phyloP scores from a whole-genome alignment of 805 yeast genomes.

The Candida nanaspora region DNA sequence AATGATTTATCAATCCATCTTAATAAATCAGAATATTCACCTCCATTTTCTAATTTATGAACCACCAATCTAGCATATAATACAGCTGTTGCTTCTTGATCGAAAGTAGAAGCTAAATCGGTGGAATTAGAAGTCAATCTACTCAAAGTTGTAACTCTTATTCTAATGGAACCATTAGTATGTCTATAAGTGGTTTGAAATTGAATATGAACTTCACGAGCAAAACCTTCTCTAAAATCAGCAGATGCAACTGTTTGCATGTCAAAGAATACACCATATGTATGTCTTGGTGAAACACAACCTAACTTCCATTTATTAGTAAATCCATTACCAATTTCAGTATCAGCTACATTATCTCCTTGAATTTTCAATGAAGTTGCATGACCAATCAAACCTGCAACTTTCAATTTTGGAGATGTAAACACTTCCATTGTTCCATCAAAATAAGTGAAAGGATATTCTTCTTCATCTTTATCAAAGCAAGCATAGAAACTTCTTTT shows the following conservation, averaged over 20 bases:
- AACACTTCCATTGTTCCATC: constrained; percentile 84
- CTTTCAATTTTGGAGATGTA: constrained; percentile 80
- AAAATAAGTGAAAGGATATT: constrained; percentile 82
- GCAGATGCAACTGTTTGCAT: constrained; percentile 46
- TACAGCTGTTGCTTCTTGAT: constrained; percentile 97
- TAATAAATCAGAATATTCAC: constrained; percentile 67
- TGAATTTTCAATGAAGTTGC: constrained; percentile 69
- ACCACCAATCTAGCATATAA: constrained; percentile 88
- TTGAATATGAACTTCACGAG: constrained; percentile 43
- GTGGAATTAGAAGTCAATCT: constrained; percentile 44
- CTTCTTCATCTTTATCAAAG: constrained; percentile 82
- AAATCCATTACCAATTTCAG: constrained; percentile 92
- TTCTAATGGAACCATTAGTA: constrained; percentile 82
- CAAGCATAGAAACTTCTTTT: constrained; percentile 85
- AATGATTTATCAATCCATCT: constrained; percentile 93
- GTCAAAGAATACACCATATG: constrained; percentile 88
- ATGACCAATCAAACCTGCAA: constrained; percentile 91
- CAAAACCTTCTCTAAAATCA: constrained; percentile 32
- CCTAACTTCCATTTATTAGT: constrained; percentile 85
- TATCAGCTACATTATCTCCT: constrained; percentile 74
- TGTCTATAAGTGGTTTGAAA: constrained; percentile 92
- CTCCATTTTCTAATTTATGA: constrained; percentile 79
- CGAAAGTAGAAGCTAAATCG: constrained; percentile 62
- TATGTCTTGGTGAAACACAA: constrained; percentile 76
- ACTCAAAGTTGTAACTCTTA: constrained; percentile 83